These are phyloP conservation scores for Spatholobus suberectus DNA, from an alignment of 306 rosid genomes.

Conservation along the genomic window DNA sequence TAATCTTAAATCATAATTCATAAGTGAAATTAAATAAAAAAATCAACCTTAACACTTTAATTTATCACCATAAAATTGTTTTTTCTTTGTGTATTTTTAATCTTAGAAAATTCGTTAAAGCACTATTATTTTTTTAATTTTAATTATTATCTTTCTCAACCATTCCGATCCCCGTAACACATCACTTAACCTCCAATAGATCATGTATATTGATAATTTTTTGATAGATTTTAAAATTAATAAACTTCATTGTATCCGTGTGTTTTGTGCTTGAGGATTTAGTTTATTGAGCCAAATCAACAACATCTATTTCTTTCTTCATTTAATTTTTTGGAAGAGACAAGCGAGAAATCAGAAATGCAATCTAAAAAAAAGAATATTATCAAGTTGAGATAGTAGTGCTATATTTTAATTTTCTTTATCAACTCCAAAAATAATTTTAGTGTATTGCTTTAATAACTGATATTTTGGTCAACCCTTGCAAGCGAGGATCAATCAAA, in stretches of 20 bases:
- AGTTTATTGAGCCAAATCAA: constrained; percentile 22
- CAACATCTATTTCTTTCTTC: not conserved
- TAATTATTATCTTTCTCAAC: no score
- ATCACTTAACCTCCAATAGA: not conserved
- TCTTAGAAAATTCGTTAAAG: no score
- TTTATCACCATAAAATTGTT: no score
- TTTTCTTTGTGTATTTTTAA: no score
- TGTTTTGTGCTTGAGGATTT: constrained; percentile 28
- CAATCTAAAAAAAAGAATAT: not conserved
- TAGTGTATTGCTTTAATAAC: constrained; percentile 27
- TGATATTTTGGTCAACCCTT: constrained; percentile 51
- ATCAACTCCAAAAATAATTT: not conserved
- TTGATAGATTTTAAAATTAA: constrained; percentile 6
- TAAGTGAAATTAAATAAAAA: no score
- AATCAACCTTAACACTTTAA: no score
- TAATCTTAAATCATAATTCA: no score
- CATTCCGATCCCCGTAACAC: no score
- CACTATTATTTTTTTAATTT: no score
- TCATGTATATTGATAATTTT: not conserved
- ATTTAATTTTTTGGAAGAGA: not conserved
- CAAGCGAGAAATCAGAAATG: constrained; percentile 14
- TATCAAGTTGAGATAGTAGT: constrained; percentile 33
- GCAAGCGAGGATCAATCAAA: constrained; percentile 27
- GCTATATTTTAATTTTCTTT: constrained; percentile 15
- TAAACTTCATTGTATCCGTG: constrained; percentile 26